phyloP scores from a whole-genome alignment of 805 yeast species.

The Teunomyces aglyptinius region DNA sequence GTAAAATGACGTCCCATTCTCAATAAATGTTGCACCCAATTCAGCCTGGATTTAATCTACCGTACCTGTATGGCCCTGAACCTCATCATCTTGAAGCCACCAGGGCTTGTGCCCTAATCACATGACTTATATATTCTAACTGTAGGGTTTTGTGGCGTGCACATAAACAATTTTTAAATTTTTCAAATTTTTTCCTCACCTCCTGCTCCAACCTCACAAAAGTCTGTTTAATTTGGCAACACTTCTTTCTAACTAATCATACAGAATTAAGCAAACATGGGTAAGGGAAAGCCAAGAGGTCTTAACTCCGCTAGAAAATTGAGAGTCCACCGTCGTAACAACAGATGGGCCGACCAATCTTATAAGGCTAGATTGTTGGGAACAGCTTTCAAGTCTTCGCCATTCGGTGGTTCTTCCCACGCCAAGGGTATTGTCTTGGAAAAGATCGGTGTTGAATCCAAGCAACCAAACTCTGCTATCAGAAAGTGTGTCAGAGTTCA shows the following conservation, averaged over 20 bases:
- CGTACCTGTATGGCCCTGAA: no score
- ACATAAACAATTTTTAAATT: conserved; percentile 1
- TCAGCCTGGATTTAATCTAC: no score
- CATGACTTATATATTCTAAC: neutral
- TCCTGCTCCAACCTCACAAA: conserved; percentile 2
- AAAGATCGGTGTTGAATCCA: conserved; percentile 99
- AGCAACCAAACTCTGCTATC: conserved; percentile 99
- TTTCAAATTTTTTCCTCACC: conserved; percentile 7
- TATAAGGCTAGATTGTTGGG: conserved; percentile 99
- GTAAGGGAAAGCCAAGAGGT: conserved; percentile 99
- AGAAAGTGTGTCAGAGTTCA: conserved; percentile 99
- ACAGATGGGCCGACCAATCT: conserved; percentile 99
- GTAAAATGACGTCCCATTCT: neutral
- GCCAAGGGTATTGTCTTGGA: conserved; percentile 99
- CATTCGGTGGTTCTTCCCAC: conserved; percentile 99
- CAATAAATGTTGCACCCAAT: neutral
- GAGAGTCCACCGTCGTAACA: conserved; percentile 99
- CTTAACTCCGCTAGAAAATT: conserved; percentile 99
- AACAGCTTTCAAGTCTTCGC: conserved; percentile 99
- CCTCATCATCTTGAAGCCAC: neutral
- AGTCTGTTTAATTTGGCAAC: conserved; percentile 4
- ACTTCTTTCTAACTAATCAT: conserved; percentile 10
- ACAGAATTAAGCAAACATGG: conserved; percentile 61
- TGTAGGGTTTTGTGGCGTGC: neutral
- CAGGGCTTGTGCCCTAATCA: neutral